Base-by-base conservation (phyloP, 140 eudicot genomes). In the Bidens hawaiensis region DNA sequence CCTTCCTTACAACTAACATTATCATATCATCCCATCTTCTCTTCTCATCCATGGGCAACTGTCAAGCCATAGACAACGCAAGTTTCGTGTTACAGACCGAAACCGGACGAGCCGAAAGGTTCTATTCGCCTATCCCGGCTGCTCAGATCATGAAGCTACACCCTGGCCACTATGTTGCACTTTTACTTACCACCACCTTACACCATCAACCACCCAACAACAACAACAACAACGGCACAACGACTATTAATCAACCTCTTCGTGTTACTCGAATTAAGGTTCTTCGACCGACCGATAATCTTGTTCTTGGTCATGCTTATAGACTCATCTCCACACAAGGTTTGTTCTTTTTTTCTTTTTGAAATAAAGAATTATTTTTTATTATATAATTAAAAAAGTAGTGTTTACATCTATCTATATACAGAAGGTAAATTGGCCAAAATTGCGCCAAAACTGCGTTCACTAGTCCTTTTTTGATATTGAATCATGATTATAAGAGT, bases 41-140 rank as follows among this genome's bases (percentile, higher is more conserved):
- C 61, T 28, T 47, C 25, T 58, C 17, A 57, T 59, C 63, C 49
- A 91, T 93, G 99, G 99, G 99, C 56, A 93, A 93, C 68, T 93
- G 99, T 52, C 99, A 93, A 79, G 99, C 99, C 60, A 74, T 93
- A 5, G 99, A 93, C 62, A 82, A 87, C 53, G 96, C 99, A 36
- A 82, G 83, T 18, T 38, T 93, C 17, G 72, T 77, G 16, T 70
- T 93, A 59, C 96, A 93, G 57, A 87, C 88, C 62, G 95, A 87
- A 67, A 80, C 53, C 54, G 99, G 96, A 1, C 71, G 68, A 73
- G 70, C 74, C 1, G 88, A 88, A 9, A 75, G 68, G 24, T 71
- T 75, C 5, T 93, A 85, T 22, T 60, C 69, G 4, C 81, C 96
- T 13, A 73, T 88, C 64, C 30, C 89, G 31, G 99, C 99, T 31